Conservation (phyloP, 305 asterid genomes). For the Caryopteris hybrid region DNA sequence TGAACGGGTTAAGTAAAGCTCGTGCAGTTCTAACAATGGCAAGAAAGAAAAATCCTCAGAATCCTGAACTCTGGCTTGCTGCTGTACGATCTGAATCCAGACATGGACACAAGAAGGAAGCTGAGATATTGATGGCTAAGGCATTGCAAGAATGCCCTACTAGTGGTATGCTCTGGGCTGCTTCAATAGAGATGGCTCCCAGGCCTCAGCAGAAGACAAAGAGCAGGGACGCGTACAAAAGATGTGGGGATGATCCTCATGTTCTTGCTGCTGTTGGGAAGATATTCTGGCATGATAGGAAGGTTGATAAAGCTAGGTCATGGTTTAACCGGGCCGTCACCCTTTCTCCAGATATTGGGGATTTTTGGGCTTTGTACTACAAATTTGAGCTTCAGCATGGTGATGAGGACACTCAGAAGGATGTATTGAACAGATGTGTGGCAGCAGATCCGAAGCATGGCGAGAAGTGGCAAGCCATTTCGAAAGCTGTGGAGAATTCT, state of each 20-base stretch:
- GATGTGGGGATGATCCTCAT: conserved; percentile 73
- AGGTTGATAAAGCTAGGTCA: conserved; percentile 68
- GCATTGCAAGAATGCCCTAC: conserved; percentile 84
- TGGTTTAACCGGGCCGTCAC: conserved; percentile 76
- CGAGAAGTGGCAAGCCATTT: conserved; percentile 78
- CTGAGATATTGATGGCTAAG: conserved; percentile 78
- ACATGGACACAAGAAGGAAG: conserved; percentile 74
- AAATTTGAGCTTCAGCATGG: conserved; percentile 85
- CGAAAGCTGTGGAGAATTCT: conserved; percentile 90
- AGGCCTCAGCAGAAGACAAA: conserved; percentile 64
- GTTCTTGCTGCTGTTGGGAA: conserved; percentile 75
- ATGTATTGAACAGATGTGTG: conserved; percentile 63
- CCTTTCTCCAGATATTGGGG: conserved; percentile 81
- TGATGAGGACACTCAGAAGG: conserved; percentile 58
- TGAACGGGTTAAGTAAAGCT: conserved; percentile 65
- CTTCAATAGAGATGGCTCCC: conserved; percentile 66
- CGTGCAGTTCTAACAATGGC: conserved; percentile 82
- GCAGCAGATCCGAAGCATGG: conserved; percentile 94
- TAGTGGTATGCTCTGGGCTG: conserved; percentile 80
- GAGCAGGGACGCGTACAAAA: conserved; percentile 60
- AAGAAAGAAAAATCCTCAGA: conserved; percentile 73
- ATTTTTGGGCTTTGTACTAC: conserved; percentile 80
- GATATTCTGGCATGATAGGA: conserved; percentile 81
- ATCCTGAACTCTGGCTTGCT: conserved; percentile 85
- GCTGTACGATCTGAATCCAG: conserved; percentile 77